A percentile compares a stretch with the other conserved stretches of the same genome.
phyloP scores from a whole-genome alignment of 202 grass and related monocot genomes.

The Saccharum hybrid region DNA sequence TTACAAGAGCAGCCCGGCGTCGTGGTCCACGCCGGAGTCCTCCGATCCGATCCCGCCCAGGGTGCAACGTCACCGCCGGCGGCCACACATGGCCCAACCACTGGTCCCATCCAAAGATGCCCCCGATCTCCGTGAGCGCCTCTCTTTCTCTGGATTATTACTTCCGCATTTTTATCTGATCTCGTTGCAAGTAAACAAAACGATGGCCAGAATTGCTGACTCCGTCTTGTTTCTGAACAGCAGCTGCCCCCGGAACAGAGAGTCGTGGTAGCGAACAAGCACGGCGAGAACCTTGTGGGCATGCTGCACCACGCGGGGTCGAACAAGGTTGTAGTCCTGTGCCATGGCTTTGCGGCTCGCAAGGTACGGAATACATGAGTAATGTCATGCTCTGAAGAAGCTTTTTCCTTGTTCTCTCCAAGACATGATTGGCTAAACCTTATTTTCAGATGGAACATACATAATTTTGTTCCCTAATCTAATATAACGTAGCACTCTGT shows the following conservation, averaged over 20 bases:
- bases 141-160: neutral
- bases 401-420: neutral
- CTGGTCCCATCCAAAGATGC: neutral
- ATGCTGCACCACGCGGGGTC: slow-evolving; percentile 57
- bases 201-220: neutral
- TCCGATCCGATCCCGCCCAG: neutral
- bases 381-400: neutral
- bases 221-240: neutral
- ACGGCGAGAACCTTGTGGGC: slow-evolving; percentile 68
- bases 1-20: slow-evolving; percentile 7
- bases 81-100: slow-evolving; percentile 32
- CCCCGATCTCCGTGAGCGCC: slow-evolving; percentile 31
- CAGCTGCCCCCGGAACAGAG: slow-evolving; percentile 36
- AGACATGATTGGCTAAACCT: neutral
- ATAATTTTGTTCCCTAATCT: neutral
- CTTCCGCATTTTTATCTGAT: too few relatives aligned
- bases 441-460: neutral
- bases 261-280: slow-evolving; percentile 56
- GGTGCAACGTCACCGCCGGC: neutral
- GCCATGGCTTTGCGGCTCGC: slow-evolving; percentile 70
- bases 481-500: neutral
- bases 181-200: neutral
- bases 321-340: slow-evolving; percentile 63
- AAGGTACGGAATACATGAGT: slow-evolving; percentile 48
- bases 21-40: neutral